Conservation (phyloP, 768 basidiomycete species). For the Kwoniella europaea region DNA sequence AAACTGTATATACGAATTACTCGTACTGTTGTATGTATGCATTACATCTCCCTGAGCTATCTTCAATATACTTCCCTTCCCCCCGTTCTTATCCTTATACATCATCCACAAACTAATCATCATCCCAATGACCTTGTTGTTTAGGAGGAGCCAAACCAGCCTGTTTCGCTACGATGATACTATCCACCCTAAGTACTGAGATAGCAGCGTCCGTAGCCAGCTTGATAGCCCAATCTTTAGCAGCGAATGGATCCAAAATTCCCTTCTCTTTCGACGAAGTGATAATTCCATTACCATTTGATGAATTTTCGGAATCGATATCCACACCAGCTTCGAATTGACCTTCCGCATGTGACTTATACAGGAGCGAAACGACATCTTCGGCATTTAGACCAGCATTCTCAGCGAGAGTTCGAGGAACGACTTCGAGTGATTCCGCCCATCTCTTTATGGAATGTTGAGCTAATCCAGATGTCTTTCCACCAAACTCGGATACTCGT, state of each 20-base stretch:
- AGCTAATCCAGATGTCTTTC: conserved; percentile 82
- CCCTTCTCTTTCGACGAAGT: conserved; percentile 28
- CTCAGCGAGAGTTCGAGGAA: conserved; percentile 90
- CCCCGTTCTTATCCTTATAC: neutral
- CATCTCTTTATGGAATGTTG: conserved; percentile 94
- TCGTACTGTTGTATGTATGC: conserved; percentile 8
- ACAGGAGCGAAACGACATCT: conserved; percentile 83
- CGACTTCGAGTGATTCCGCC: conserved; percentile 85
- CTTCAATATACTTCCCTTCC: neutral
- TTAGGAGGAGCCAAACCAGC: conserved; percentile 57
- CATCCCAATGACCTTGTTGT: conserved; percentile 55
- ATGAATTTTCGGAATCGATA: conserved; percentile 40
- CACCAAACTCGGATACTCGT: conserved; percentile 82
- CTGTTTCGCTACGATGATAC: conserved; percentile 90
- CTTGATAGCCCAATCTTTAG: conserved; percentile 70
- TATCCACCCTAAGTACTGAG: conserved; percentile 79
- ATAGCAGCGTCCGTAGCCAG: conserved; percentile 57
- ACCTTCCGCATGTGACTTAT: conserved; percentile 82
- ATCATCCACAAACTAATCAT: conserved; percentile 36
- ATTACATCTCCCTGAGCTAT: conserved; percentile 8
- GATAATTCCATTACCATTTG: conserved; percentile 36
- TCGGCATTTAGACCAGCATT: conserved; percentile 90
- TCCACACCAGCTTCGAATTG: conserved; percentile 55
- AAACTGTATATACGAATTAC: neutral
- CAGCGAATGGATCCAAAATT: conserved; percentile 89